Evolutionary conservation across 768 basidiomycete species (phyloP).

Genomic region (Lactarius evosmus): DNA sequence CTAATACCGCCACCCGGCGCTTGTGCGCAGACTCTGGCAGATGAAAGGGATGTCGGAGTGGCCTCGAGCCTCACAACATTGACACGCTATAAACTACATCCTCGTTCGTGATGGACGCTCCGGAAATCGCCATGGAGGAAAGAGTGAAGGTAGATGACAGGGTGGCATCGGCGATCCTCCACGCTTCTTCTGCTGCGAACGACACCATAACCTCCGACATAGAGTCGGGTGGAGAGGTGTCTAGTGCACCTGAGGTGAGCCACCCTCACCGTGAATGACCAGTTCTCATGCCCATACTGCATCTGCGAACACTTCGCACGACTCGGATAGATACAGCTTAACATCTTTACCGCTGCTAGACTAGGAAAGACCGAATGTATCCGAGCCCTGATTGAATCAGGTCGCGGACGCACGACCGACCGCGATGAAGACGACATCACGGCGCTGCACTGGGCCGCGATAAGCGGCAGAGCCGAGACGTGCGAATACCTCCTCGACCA

Average conservation of each 20-base stretch:
- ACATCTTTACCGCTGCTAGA: slow-evolving; percentile 82
- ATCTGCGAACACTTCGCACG: background rate
- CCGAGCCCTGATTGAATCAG: slow-evolving; percentile 63
- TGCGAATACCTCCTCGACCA: slow-evolving; percentile 84
- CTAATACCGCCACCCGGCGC: background rate
- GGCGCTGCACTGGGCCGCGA: slow-evolving; percentile 95
- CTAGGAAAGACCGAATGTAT: slow-evolving; percentile 71
- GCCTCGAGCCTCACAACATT: background rate
- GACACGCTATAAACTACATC: background rate
- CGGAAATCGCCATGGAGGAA: background rate
- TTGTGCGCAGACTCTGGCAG: background rate
- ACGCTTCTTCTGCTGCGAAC: background rate
- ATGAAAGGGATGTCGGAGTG: background rate
- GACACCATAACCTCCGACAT: background rate
- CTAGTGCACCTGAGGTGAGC: slow-evolving; percentile 2
- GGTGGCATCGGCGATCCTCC: slow-evolving; percentile 1
- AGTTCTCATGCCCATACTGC: background rate
- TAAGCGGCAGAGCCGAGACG: slow-evolving; percentile 85
- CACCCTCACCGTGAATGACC: background rate
- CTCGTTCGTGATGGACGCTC: background rate
- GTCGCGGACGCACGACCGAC: slow-evolving; percentile 65
- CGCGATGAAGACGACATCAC: slow-evolving; percentile 90
- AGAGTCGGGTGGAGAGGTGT: background rate
- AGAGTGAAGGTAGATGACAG: slow-evolving; percentile 3
- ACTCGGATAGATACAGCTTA: slow-evolving; percentile 39